Percentiles rank a stretch among this genome's conserved stretches.
Conservation (phyloP, 164 flowering plant species). For the Pachysandra terminalis region DNA sequence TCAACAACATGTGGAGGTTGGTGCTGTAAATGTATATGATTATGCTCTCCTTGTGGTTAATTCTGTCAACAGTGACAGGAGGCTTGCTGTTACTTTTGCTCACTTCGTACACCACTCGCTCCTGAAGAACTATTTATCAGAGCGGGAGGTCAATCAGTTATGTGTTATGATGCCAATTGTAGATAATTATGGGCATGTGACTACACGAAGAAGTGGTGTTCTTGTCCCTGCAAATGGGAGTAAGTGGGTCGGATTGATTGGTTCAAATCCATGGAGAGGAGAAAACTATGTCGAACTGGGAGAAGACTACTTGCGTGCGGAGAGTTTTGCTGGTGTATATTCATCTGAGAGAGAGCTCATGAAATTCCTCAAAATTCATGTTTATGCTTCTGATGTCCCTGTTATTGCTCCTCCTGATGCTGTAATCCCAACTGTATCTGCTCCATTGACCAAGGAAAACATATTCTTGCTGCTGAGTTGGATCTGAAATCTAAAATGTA, state of each 20-base stretch:
- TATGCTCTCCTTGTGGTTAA: constrained; percentile 26
- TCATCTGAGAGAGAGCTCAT: constrained; percentile 26
- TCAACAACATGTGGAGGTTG: constrained; percentile 11
- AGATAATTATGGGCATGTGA: constrained; percentile 36
- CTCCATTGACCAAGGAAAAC: constrained; percentile 50
- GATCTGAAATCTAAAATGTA: constrained; percentile 30
- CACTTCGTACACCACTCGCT: constrained; percentile 50
- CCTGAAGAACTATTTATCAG: constrained; percentile 14
- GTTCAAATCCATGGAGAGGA: constrained; percentile 54
- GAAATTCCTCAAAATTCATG: constrained; percentile 27
- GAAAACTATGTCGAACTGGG: too few species aligned
- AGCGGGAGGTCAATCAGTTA: constrained; percentile 16
- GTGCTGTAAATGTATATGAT: constrained; percentile 8
- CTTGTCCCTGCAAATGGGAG: constrained; percentile 66
- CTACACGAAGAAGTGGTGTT: constrained; percentile 23
- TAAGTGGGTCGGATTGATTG: constrained; percentile 50
- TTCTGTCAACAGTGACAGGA: constrained; percentile 15
- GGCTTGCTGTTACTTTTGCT: constrained; percentile 27
- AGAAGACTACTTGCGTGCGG: constrained; percentile 42
- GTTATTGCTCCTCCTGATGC: constrained; percentile 50
- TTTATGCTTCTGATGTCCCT: constrained; percentile 59
- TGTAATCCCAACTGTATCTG: constrained; percentile 31
- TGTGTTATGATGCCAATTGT: constrained; percentile 45
- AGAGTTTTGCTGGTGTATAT: constrained; percentile 29
- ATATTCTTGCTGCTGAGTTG: constrained; percentile 50